These are phyloP conservation scores for Microcos paniculata DNA, from an alignment of 345 rosid genomes.

Conservation along the genomic window DNA sequence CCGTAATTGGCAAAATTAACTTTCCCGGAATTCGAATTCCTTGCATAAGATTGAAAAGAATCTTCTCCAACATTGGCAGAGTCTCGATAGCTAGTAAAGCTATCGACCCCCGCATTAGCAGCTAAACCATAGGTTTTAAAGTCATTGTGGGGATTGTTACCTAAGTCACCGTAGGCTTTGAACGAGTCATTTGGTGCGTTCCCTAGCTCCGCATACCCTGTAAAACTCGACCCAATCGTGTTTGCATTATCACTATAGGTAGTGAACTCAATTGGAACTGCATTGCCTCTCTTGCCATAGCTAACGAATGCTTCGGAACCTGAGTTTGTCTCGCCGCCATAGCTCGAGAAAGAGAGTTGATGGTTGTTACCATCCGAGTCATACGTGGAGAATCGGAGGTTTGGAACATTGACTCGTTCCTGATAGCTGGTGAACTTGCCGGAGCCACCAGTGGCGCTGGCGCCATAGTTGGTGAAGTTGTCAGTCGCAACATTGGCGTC, in stretches of 20 bases:
- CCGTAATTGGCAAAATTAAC: slow-evolving; percentile 48
- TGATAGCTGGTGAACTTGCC: slow-evolving; percentile 52
- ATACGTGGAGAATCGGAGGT: slow-evolving; percentile 47
- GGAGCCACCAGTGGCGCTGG: slow-evolving; percentile 49
- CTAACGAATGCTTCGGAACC: slow-evolving; percentile 48
- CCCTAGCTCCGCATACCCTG: slow-evolving; percentile 49
- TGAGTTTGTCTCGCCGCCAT: slow-evolving; percentile 41
- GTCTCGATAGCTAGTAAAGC: slow-evolving; percentile 44
- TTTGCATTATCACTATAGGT: slow-evolving; percentile 48
- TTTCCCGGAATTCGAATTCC: slow-evolving; percentile 38
- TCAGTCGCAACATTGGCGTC: slow-evolving; percentile 50
- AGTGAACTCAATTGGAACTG: slow-evolving; percentile 41
- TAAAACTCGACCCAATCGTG: slow-evolving; percentile 49
- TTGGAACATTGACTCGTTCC: slow-evolving; percentile 49
- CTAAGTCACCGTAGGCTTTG: slow-evolving; percentile 48
- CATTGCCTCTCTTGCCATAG: slow-evolving; percentile 61
- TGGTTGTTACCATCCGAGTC: slow-evolving; percentile 38
- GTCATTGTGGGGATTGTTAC: slow-evolving; percentile 50
- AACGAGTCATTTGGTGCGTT: slow-evolving; percentile 53
- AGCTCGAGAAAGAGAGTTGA: slow-evolving; percentile 44
- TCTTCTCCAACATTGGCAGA: slow-evolving; percentile 46
- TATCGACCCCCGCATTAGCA: slow-evolving; percentile 27
- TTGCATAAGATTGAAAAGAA: slow-evolving; percentile 53
- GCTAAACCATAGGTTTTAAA: slow-evolving; percentile 46
- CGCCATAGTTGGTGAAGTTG: slow-evolving; percentile 61